Evolutionary conservation across 805 yeast genomes (phyloP), one percentile per base, ranked within the genome.

Genomic region (Candida maris): DNA sequence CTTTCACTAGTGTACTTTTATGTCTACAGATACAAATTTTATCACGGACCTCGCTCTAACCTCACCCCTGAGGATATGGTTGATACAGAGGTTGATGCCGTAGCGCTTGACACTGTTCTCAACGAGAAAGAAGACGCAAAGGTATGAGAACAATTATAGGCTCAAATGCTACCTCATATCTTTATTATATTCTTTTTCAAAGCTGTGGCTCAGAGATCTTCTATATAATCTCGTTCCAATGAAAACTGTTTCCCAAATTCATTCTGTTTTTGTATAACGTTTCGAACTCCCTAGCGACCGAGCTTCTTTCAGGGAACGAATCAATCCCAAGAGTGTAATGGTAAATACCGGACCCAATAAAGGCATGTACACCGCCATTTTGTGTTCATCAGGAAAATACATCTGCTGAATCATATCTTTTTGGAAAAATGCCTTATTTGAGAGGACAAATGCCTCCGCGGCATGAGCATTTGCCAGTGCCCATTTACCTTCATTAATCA

Each of bases 371-470:
- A 93, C 95, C 0, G 98, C 97, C 52, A 93, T 70, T 58, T 86
- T 89, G 56, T 91, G 98, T 58, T 91, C 97, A 45, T 85, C 91
- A 0, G 98, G 97, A 68, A 89, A 87, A 59, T 85, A 88, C 38
- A 83, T 86, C 56, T 91, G 97, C 52, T 87, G 95, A 19, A 93
- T 86, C 96, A 93, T 91, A 57, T 83, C 89, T 49, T 85, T 85
- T 49, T 91, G 95, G 58, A 91, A 91, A 52, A 91, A 91, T 0
- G 97, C 97, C 30, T 67, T 67, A 46, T 79, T 73, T 0, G 96
- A 83, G 30, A 70, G 62, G 10, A 63, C 52, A 28, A 79, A 66
- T 0, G 94, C 85, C n/a, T 56, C 49, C 10, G 81, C 71, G 1
- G 78, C 68, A 12, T 35, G 30, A 5, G 47, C 28, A 12, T 75